Conservation (phyloP, 805 yeast species). For the Wickerhamomyces alni region DNA sequence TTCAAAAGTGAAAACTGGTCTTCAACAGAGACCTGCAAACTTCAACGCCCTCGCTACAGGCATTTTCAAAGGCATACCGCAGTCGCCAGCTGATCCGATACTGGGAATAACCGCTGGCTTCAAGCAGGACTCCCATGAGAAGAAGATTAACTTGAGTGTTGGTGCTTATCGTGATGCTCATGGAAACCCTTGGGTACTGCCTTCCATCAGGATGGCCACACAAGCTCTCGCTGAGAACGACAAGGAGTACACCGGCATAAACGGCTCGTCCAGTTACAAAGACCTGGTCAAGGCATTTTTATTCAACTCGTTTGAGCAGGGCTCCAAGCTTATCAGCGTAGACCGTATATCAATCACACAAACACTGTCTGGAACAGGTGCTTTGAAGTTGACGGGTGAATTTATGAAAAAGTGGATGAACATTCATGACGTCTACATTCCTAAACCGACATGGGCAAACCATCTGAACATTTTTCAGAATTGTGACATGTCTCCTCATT, state of each 20-base stretch:
- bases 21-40: not conserved
- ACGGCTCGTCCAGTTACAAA: constrained; percentile 68
- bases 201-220: constrained; percentile 47
- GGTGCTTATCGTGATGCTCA: constrained; percentile 84
- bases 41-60: not conserved
- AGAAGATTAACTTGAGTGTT: constrained; percentile 44
- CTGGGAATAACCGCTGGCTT: constrained; percentile 73
- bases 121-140: constrained; percentile 54
- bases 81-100: constrained; percentile 84
- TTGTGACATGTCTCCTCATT: constrained; percentile 58
- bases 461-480: constrained; percentile 75
- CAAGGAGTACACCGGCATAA: constrained; percentile 85
- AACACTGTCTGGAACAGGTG: constrained; percentile 94
- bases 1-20: not conserved
- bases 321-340: constrained; percentile 48
- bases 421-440: constrained; percentile 48
- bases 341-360: constrained; percentile 74
- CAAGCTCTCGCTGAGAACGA: constrained; percentile 53
- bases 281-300: constrained; percentile 62
- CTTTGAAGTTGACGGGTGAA: constrained; percentile 78
- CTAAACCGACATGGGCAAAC: constrained; percentile 94
- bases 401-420: constrained; percentile 61
- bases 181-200: constrained; percentile 87
- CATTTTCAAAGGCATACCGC: constrained; percentile 8
- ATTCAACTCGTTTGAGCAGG: constrained; percentile 58